Evolutionary conservation across 1,284 basidiomycete species (phyloP).

Genomic region (Pseudomicrostroma phylloplanum): DNA sequence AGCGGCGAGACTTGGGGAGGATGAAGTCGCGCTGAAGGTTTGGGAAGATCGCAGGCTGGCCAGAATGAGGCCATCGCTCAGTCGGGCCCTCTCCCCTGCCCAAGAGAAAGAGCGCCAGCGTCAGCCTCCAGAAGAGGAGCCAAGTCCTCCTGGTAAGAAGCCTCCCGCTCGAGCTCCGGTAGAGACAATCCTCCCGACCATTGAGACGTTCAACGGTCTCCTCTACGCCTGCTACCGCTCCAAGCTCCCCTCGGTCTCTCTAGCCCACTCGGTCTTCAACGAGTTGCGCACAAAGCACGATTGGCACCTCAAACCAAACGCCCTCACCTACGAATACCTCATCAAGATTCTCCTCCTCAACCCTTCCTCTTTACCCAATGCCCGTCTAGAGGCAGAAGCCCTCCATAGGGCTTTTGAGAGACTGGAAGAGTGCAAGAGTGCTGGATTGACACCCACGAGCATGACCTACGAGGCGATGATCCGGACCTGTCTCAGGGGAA

Average conservation of each 20-base stretch:
- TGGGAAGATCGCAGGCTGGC: conserved; percentile 1
- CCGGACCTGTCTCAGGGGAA: neutral
- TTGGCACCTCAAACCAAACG: neutral
- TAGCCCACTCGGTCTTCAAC: neutral
- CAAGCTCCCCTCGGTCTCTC: neutral
- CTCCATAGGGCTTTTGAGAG: neutral
- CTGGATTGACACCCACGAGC: neutral
- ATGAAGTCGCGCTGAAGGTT: neutral
- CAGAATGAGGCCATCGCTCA: neutral
- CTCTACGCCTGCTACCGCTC: neutral
- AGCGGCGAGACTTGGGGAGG: neutral
- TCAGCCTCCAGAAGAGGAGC: neutral
- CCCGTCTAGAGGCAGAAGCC: neutral
- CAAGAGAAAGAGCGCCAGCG: neutral
- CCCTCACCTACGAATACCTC: neutral
- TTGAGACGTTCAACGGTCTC: conserved; percentile 7
- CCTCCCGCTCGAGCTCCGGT: too few relatives aligned
- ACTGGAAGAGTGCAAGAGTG: conserved; percentile 4
- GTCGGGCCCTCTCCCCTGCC: neutral
- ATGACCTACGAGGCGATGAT: neutral
- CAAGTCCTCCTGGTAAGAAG: neutral
- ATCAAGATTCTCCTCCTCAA: neutral
- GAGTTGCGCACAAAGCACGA: neutral
- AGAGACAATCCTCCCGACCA: neutral
- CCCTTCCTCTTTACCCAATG: neutral